phyloP scores from a whole-genome alignment of 2,329 filamentous ascomycete species.

The Xylaria sp. region DNA sequence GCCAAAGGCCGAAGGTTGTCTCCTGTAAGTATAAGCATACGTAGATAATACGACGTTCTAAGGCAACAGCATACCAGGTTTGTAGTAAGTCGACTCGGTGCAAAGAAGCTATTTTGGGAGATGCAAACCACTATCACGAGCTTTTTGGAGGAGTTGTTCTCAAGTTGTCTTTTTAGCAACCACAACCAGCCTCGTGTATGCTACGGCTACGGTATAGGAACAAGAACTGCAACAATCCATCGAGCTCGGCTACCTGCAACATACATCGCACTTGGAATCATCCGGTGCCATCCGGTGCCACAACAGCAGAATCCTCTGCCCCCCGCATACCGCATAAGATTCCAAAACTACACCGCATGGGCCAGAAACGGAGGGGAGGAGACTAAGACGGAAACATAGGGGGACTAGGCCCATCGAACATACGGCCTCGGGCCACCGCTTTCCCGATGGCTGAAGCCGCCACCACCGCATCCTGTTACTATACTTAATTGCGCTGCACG shows the following conservation, averaged over 20 bases:
- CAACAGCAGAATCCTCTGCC: conserved; percentile 6
- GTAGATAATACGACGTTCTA: conserved; percentile 9
- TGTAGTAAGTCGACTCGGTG: not conserved
- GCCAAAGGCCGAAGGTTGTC: conserved; percentile 31
- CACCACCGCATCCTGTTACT: conserved; percentile 5
- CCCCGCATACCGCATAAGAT: not conserved
- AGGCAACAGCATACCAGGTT: conserved; percentile 1
- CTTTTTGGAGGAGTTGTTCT: conserved; percentile 7
- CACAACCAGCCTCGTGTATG: conserved; percentile 14
- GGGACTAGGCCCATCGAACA: not conserved
- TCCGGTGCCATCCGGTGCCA: conserved; percentile 1
- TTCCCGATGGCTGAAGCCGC: conserved; percentile 27
- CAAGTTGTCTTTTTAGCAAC: conserved; percentile 25
- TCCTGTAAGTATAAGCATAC: conserved; percentile 16
- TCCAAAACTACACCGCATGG: not conserved
- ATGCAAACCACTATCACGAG: conserved; percentile 13
- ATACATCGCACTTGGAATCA: no score
- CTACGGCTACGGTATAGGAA: not conserved
- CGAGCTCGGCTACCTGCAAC: conserved; percentile 4
- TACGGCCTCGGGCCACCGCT: conserved; percentile 18
- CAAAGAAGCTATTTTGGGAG: conserved; percentile 30
- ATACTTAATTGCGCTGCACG: conserved; percentile 4
- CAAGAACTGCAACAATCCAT: conserved; percentile 28
- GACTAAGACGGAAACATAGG: conserved; percentile 2
- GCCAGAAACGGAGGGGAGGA: not conserved